phyloP scores from a whole-genome alignment of 2,329 filamentous ascomycete genomes.

The Colletotrichum orchidophilum region DNA sequence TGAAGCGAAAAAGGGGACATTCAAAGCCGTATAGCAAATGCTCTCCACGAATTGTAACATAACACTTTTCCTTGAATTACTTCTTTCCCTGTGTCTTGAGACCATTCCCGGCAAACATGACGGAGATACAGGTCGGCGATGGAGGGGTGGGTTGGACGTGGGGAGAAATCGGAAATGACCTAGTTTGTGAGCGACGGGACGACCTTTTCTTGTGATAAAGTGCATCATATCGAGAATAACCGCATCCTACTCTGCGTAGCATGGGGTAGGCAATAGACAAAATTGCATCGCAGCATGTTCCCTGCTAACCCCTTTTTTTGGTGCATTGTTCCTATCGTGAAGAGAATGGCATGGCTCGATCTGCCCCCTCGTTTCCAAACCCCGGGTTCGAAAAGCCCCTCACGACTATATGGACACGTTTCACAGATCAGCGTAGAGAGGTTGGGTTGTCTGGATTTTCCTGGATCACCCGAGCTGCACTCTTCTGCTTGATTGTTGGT shows the following conservation, averaged over 20 bases:
- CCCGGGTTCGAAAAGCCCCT: too few species aligned
- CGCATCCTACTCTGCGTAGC: slow-evolving; percentile 17
- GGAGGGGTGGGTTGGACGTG: neutral
- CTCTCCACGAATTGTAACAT: slow-evolving; percentile 13
- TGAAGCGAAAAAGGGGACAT: neutral
- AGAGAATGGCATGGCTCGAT: neutral
- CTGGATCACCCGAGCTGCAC: too few species aligned
- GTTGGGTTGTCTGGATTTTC: too few species aligned
- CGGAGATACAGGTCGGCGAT: neutral
- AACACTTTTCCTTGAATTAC: slow-evolving; percentile 4
- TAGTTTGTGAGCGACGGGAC: slow-evolving; percentile 23
- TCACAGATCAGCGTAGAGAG: too few species aligned
- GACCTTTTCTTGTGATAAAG: slow-evolving; percentile 27
- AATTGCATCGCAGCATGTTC: neutral
- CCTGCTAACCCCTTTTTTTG: neutral
- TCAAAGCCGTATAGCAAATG: neutral
- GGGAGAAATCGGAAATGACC: slow-evolving; percentile 8
- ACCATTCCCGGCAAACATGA: neutral
- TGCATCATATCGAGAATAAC: slow-evolving; percentile 23
- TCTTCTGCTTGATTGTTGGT: too few species aligned
- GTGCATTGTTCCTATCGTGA: neutral
- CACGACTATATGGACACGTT: too few species aligned
- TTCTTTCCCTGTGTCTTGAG: neutral
- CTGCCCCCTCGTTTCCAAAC: too few species aligned
- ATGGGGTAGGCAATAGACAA: slow-evolving; percentile 26